phyloP scores from a whole-genome alignment of 176 grass and related monocot species.

The Eragrostis nindensis region DNA sequence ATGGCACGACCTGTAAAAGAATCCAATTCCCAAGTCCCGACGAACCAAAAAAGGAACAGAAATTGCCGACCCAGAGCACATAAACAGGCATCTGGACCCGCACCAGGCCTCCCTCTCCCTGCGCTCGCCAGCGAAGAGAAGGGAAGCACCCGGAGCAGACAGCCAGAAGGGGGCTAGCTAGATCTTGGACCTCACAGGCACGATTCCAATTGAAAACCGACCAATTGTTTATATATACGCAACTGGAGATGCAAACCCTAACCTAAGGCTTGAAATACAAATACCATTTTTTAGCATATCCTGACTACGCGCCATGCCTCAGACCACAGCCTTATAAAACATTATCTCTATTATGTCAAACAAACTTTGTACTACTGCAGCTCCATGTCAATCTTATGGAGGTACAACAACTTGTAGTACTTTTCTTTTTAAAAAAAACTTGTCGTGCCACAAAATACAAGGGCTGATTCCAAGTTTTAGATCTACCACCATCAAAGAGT shows the following conservation, averaged over 20 bases:
- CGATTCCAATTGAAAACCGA: neutral
- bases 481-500: neutral
- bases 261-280: neutral
- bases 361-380: neutral
- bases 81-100: slow-evolving; percentile 5
- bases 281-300: slow-evolving; percentile 14
- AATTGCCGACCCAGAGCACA: slow-evolving; percentile 15
- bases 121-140: neutral
- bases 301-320: neutral
- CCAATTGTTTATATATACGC: neutral
- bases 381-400: neutral
- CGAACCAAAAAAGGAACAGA: neutral
- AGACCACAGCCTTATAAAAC: neutral
- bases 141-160: neutral
- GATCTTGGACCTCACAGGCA: neutral
- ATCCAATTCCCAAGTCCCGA: slow-evolving; percentile 44
- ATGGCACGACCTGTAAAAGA: slow-evolving; percentile 5
- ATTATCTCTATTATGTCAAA: neutral
- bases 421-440: no score
- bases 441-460: neutral
- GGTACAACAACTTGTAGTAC: slow-evolving; percentile 7
- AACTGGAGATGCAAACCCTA: neutral
- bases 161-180: slow-evolving; percentile 1
- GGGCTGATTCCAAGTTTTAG: neutral
- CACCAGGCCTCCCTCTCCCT: neutral